These are phyloP conservation scores for Melampsora abietis-canadensis DNA, from an alignment of 1,284 basidiomycete species.

Conservation along the genomic window DNA sequence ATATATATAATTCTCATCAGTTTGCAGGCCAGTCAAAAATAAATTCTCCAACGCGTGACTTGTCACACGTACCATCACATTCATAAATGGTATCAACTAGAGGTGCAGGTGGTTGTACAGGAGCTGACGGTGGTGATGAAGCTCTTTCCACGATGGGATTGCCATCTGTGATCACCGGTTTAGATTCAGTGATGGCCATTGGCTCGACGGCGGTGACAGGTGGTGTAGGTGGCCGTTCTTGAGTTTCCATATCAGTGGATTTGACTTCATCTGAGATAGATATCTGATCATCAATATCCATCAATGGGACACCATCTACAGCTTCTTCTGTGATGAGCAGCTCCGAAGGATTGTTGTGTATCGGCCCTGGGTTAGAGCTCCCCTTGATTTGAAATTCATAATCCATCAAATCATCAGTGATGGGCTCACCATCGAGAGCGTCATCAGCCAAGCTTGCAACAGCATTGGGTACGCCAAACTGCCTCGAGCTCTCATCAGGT, in stretches of 20 bases:
- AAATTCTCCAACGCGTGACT: not conserved
- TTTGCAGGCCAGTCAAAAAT: not conserved
- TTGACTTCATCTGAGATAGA: no score
- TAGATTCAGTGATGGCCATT: slow-evolving; percentile 1
- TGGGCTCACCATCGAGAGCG: slow-evolving; percentile 42
- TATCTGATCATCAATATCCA: not conserved
- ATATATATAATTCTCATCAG: not conserved
- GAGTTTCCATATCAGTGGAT: no score
- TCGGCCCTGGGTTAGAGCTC: slow-evolving; percentile 5
- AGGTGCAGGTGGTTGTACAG: not conserved
- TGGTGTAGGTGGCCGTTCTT: not conserved
- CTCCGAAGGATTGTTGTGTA: not conserved
- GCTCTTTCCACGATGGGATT: slow-evolving; percentile 4
- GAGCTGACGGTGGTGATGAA: slow-evolving; percentile 13
- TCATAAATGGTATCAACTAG: slow-evolving; percentile 30
- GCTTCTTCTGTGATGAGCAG: slow-evolving; percentile 9
- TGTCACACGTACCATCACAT: slow-evolving; percentile 29
- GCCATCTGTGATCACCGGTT: slow-evolving; percentile 1
- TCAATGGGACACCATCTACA: slow-evolving; percentile 32
- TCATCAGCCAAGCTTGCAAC: slow-evolving; percentile 24
- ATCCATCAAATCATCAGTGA: slow-evolving; percentile 38
- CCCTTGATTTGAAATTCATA: slow-evolving; percentile 26
- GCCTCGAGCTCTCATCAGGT: not conserved
- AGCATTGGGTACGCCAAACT: not conserved
- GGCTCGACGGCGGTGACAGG: slow-evolving; percentile 1